phyloP scores from a whole-genome alignment of 768 basidiomycete species.

The Lyophyllum shimeji region DNA sequence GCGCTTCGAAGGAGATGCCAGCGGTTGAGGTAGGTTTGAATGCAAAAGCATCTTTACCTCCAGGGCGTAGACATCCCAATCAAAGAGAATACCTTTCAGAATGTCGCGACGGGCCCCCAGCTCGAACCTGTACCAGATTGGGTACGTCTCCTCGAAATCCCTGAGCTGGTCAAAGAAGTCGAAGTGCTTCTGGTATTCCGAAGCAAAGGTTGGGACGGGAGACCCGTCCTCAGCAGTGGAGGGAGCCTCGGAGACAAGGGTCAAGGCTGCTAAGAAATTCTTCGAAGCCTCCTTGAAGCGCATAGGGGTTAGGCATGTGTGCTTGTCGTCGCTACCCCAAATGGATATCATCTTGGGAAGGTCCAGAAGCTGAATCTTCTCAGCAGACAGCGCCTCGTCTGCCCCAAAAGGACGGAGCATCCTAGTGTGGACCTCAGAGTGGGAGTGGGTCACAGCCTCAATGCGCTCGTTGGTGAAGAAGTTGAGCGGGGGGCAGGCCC shows the following conservation, averaged over 20 bases:
- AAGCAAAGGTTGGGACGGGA: background rate
- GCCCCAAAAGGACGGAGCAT: too few relatives aligned
- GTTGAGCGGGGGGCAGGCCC: too few relatives aligned
- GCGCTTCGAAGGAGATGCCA: too few relatives aligned
- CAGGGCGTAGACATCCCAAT: background rate
- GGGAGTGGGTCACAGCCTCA: too few relatives aligned
- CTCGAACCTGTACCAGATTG: slow-evolving; percentile 12
- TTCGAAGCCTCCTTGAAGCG: background rate
- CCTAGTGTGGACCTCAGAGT: too few relatives aligned
- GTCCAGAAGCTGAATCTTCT: too few relatives aligned
- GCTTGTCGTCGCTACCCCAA: background rate
- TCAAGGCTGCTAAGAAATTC: background rate
- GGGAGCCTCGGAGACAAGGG: background rate
- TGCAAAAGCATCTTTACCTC: background rate
- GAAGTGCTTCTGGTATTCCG: background rate
- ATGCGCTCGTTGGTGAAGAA: too few relatives aligned
- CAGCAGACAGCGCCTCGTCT: too few relatives aligned
- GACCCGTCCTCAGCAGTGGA: background rate
- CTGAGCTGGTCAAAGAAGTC: slow-evolving; percentile 7
- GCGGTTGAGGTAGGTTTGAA: too few relatives aligned
- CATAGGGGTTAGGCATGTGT: background rate
- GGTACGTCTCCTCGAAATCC: slow-evolving; percentile 9
- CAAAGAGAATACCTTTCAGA: background rate
- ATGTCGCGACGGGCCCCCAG: slow-evolving; percentile 5
- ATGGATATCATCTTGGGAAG: background rate